Percentiles rank a stretch among this genome's conserved stretches.
Conservation (phyloP, 495 filamentous ascomycete species). For the Lasiosphaeria ovina region DNA sequence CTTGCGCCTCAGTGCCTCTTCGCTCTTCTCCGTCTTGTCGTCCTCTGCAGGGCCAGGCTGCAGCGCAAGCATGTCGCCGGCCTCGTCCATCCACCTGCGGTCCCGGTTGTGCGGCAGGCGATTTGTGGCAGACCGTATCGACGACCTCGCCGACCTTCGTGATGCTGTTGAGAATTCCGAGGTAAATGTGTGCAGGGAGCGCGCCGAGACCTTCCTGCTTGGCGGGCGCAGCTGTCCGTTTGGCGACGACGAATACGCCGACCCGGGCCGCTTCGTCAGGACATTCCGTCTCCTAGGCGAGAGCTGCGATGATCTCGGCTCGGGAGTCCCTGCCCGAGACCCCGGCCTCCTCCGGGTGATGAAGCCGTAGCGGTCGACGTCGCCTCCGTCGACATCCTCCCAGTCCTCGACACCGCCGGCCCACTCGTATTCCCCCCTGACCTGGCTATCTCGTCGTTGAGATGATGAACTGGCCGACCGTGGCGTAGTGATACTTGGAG, state of each 20-base stretch:
- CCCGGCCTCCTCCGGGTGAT: slow-evolving; percentile 57
- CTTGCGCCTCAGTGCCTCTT: slow-evolving; percentile 65
- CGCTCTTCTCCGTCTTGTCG: slow-evolving; percentile 54
- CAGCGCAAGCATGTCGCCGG: slow-evolving; percentile 83
- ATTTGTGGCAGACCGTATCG: slow-evolving; percentile 66
- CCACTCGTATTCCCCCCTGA: slow-evolving; percentile 41
- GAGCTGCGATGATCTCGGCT: slow-evolving; percentile 29
- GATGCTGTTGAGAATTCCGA: slow-evolving; percentile 52
- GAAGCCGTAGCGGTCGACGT: slow-evolving; percentile 94
- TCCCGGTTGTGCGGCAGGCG: slow-evolving; percentile 73
- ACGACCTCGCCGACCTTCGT: slow-evolving; percentile 54
- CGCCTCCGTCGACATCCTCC: slow-evolving; percentile 81
- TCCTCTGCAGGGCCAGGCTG: slow-evolving; percentile 66
- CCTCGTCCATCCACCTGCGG: slow-evolving; percentile 75
- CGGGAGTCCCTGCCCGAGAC: slow-evolving; percentile 36
- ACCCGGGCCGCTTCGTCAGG: slow-evolving; percentile 38
- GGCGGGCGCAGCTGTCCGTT: slow-evolving; percentile 35
- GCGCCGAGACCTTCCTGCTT: slow-evolving; percentile 50
- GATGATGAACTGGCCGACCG: slow-evolving; percentile 42
- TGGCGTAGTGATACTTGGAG: slow-evolving; percentile 25
- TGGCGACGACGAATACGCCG: slow-evolving; percentile 36
- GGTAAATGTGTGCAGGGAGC: slow-evolving; percentile 50
- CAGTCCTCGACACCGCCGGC: slow-evolving; percentile 94
- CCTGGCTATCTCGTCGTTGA: slow-evolving; percentile 38
- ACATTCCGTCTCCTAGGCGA: slow-evolving; percentile 41